These are phyloP conservation scores for Bipolaris cookei DNA, from an alignment of 2,329 filamentous ascomycete species.

Conservation along the genomic window DNA sequence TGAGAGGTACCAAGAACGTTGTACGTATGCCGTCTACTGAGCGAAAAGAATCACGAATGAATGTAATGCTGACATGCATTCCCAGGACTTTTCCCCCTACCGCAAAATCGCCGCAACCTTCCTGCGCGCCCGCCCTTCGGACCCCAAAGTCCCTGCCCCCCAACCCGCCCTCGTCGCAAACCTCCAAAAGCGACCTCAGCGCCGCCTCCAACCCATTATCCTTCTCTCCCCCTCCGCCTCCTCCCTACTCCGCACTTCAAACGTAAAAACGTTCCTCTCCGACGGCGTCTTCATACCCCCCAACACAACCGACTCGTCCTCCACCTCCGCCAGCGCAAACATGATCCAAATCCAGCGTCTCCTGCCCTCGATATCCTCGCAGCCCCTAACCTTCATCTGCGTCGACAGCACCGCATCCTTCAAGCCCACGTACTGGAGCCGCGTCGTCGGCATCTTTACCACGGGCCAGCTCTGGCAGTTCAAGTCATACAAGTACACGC, in stretches of 20 bases:
- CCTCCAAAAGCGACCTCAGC: slow-evolving; percentile 50
- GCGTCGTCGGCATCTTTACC: slow-evolving; percentile 94
- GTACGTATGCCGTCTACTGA: slow-evolving; percentile 58
- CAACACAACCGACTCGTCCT: slow-evolving; percentile 65
- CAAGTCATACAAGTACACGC: slow-evolving; percentile 96
- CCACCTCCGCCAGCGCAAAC: slow-evolving; percentile 62
- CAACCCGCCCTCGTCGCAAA: slow-evolving; percentile 48
- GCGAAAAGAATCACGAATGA: background rate
- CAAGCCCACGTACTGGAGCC: slow-evolving; percentile 96
- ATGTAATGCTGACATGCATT: slow-evolving; percentile 16
- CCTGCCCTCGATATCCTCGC: slow-evolving; percentile 70
- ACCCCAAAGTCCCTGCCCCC: slow-evolving; percentile 46
- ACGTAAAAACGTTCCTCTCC: slow-evolving; percentile 93
- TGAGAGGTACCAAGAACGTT: slow-evolving; percentile 86
- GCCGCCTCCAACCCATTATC: slow-evolving; percentile 78
- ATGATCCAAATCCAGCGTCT: slow-evolving; percentile 85
- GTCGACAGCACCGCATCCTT: slow-evolving; percentile 94
- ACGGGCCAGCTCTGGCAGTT: slow-evolving; percentile 99
- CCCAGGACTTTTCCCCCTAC: slow-evolving; percentile 89
- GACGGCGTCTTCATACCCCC: slow-evolving; percentile 80
- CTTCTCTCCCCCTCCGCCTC: slow-evolving; percentile 95
- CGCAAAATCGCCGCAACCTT: slow-evolving; percentile 84
- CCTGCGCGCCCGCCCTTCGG: slow-evolving; percentile 61
- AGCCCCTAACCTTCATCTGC: slow-evolving; percentile 89
- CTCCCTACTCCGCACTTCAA: slow-evolving; percentile 91